phyloP scores from a whole-genome alignment of 225 moss, liverwort and hornwort species.

The Neckera pumila region DNA sequence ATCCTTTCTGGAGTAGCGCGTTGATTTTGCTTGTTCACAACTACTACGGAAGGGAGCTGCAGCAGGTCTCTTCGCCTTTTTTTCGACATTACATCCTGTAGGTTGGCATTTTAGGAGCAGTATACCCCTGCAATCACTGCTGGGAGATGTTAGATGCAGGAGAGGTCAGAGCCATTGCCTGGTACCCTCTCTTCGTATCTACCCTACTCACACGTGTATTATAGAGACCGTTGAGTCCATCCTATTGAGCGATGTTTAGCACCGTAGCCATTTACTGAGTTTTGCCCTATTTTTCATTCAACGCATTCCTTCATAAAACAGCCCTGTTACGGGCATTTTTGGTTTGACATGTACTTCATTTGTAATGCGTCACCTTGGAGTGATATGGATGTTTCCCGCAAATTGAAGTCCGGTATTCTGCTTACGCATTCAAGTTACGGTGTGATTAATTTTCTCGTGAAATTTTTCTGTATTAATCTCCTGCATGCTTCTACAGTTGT shows the following conservation, averaged over 20 bases:
- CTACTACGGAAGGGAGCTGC: background rate
- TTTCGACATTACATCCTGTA: background rate
- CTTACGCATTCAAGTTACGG: too few relatives aligned
- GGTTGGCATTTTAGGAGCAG: background rate
- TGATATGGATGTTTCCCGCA: background rate
- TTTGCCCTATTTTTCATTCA: background rate
- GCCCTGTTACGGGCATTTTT: conserved; percentile 5
- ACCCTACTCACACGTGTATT: conserved; percentile 6
- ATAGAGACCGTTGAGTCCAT: conserved; percentile 11
- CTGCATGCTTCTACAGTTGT: background rate
- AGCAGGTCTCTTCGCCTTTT: background rate
- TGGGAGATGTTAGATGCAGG: conserved; percentile 26
- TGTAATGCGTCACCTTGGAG: background rate
- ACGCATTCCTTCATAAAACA: background rate
- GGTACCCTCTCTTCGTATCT: conserved; percentile 22
- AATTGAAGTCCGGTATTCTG: too few relatives aligned
- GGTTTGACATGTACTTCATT: background rate
- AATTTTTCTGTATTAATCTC: background rate
- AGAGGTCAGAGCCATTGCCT: conserved; percentile 46
- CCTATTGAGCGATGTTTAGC: conserved; percentile 5
- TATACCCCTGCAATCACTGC: background rate
- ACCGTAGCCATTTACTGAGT: background rate
- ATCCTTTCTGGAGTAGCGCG: background rate
- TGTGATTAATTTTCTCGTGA: too few relatives aligned
- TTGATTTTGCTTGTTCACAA: background rate